These are phyloP conservation scores for Centaurea solstitialis DNA, from an alignment of 129 eudicot genomes.

Conservation along the genomic window DNA sequence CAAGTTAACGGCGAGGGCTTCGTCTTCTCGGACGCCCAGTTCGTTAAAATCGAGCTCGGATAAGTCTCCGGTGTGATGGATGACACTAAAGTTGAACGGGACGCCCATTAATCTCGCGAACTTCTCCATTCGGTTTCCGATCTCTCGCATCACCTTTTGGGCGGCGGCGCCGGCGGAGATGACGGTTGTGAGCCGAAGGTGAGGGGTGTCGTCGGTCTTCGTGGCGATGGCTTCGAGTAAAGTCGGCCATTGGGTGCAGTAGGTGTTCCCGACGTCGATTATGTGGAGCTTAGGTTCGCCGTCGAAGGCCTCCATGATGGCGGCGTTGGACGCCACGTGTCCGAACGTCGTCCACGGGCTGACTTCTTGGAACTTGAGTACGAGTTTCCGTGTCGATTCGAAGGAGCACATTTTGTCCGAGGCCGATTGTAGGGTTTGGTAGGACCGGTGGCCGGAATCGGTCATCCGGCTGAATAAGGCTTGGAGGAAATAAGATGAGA, in stretches of 20 bases:
- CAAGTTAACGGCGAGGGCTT: constrained; percentile 76
- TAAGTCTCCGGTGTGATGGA: constrained; percentile 72
- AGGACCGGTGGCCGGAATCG: constrained; percentile 61
- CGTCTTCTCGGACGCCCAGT: constrained; percentile 64
- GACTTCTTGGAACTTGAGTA: constrained; percentile 85
- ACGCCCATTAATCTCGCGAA: constrained; percentile 96
- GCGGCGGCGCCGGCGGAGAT: constrained; percentile 40
- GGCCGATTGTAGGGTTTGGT: constrained; percentile 51
- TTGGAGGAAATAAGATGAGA: constrained; percentile 76
- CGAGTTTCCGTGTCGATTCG: constrained; percentile 65
- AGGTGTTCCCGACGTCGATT: constrained; percentile 74
- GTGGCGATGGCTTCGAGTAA: constrained; percentile 90
- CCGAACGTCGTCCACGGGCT: constrained; percentile 99
- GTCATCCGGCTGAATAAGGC: constrained; percentile 87
- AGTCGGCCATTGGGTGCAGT: constrained; percentile 97
- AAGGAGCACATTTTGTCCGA: constrained; percentile 65
- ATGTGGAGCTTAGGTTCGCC: constrained; percentile 73
- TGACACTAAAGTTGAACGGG: constrained; percentile 66
- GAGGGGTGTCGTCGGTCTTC: constrained; percentile 76
- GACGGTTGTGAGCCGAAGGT: constrained; percentile 67
- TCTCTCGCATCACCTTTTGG: constrained; percentile 80
- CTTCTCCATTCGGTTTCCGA: constrained; percentile 78
- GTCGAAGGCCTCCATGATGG: constrained; percentile 87
- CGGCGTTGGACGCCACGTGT: constrained; percentile 90
- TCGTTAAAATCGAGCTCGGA: constrained; percentile 49